Conservation (phyloP, 2,329 filamentous ascomycete genomes). For the Kalaharituber pfeilii region DNA sequence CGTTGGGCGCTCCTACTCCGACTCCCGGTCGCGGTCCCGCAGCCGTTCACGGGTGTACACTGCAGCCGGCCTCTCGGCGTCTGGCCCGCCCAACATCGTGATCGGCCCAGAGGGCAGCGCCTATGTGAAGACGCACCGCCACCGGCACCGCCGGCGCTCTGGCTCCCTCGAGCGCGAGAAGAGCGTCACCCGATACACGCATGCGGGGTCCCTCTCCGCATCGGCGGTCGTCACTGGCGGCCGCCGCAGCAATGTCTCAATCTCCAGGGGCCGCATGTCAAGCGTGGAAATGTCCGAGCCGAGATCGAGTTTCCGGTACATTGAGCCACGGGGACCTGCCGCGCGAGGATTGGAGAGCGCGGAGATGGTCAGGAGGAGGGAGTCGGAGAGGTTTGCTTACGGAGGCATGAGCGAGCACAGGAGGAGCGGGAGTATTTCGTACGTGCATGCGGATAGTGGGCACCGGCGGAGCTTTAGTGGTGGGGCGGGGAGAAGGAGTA, state of each 20-base stretch:
- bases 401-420: not conserved
- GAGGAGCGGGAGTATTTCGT: not conserved
- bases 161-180: constrained; percentile 1
- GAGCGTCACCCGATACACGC: not conserved
- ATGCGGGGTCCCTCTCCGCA: not conserved
- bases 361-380: not conserved
- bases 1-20: not conserved
- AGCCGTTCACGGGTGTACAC: not conserved
- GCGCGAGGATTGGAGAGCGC: not conserved
- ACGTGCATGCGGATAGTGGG: not conserved
- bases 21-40: not conserved
- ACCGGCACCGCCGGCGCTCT: not conserved
- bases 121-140: not conserved
- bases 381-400: not conserved
- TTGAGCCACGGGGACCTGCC: not conserved
- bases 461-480: not conserved
- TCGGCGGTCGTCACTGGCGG: too few species aligned
- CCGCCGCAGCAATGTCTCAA: not conserved
- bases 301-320: not conserved
- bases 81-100: not conserved
- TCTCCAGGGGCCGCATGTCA: not conserved
- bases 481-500: not conserved
- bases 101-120: not conserved
- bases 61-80: not conserved
- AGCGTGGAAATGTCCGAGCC: not conserved